Conservation (phyloP, 495 filamentous ascomycete species). For the Tuber aestivum region DNA sequence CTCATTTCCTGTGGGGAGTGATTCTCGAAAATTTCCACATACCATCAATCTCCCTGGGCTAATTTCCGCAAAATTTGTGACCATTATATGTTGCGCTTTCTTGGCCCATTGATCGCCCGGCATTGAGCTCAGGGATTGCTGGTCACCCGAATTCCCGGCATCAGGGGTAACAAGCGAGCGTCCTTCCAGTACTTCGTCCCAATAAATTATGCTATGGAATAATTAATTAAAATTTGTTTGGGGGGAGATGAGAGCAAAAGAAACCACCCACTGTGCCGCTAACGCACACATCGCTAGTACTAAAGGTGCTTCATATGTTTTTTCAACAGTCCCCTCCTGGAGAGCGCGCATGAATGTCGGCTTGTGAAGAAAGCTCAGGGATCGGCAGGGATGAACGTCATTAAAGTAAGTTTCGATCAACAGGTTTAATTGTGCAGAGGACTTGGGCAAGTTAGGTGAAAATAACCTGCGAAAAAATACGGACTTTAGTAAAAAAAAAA, state of each 20-base stretch:
- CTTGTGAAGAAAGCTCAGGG: neutral
- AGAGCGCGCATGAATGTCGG: neutral
- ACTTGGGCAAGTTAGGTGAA: neutral
- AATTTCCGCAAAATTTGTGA: neutral
- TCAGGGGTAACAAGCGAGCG: neutral
- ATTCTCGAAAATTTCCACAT: neutral
- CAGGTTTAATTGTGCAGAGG: neutral
- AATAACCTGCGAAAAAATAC: conserved; percentile 1
- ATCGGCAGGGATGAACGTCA: neutral
- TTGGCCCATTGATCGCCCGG: neutral
- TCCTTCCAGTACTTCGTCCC: neutral
- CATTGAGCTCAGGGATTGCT: neutral
- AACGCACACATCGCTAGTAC: neutral
- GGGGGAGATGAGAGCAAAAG: neutral
- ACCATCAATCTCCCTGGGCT: neutral
- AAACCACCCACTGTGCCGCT: neutral
- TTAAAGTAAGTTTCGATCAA: conserved; percentile 2
- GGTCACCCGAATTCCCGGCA: neutral
- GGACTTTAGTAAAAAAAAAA: conserved; percentile 1
- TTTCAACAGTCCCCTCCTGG: neutral
- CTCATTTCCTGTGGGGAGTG: neutral
- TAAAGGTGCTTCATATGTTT: neutral
- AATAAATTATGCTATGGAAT: neutral
- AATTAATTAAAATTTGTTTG: neutral
- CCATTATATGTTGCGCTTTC: neutral